Evolutionary conservation across 78 protist genomes (phyloP).

Genomic region (Cavenderia fasciculata): DNA sequence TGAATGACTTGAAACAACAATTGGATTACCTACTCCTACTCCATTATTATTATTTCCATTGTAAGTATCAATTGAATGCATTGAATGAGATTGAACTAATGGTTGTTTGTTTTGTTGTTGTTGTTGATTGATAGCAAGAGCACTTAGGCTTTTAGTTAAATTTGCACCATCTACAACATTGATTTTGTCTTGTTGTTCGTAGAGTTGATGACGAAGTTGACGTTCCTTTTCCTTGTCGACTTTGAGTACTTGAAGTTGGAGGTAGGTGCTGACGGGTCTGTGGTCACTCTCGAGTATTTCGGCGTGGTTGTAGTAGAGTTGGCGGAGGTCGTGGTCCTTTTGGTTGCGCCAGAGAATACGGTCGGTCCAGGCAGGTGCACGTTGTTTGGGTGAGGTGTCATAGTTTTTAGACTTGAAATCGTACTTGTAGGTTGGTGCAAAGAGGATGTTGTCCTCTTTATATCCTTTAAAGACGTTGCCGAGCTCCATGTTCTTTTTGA

Average conservation of each 20-base stretch:
- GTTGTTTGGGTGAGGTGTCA: slow-evolving; percentile 84
- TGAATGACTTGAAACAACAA: too few species aligned
- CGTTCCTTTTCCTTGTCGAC: slow-evolving; percentile 75
- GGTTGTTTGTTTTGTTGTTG: not conserved
- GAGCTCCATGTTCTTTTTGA: slow-evolving; percentile 12
- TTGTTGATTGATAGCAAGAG: not conserved
- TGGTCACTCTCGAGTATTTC: slow-evolving; percentile 85
- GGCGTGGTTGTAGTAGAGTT: slow-evolving; percentile 17
- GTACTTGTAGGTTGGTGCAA: slow-evolving; percentile 89
- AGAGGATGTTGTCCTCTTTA: slow-evolving; percentile 50
- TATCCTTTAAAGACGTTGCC: slow-evolving; percentile 79
- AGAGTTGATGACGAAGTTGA: slow-evolving; percentile 55
- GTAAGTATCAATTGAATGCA: too few species aligned
- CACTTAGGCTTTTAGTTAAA: not conserved
- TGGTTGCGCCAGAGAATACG: slow-evolving; percentile 79
- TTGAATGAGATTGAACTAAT: slow-evolving; percentile 1
- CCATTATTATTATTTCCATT: too few species aligned
- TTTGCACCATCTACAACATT: slow-evolving; percentile 10
- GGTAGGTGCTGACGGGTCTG: slow-evolving; percentile 85
- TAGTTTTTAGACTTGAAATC: slow-evolving; percentile 77
- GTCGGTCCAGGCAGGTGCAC: slow-evolving; percentile 89
- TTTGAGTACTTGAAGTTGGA: slow-evolving; percentile 54
- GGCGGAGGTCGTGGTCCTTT: slow-evolving; percentile 8
- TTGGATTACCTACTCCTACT: too few species aligned
- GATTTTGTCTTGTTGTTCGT: slow-evolving; percentile 7